These are phyloP conservation scores for Prosopis cineraria DNA, from an alignment of 306 rosid genomes.

Conservation along the genomic window DNA sequence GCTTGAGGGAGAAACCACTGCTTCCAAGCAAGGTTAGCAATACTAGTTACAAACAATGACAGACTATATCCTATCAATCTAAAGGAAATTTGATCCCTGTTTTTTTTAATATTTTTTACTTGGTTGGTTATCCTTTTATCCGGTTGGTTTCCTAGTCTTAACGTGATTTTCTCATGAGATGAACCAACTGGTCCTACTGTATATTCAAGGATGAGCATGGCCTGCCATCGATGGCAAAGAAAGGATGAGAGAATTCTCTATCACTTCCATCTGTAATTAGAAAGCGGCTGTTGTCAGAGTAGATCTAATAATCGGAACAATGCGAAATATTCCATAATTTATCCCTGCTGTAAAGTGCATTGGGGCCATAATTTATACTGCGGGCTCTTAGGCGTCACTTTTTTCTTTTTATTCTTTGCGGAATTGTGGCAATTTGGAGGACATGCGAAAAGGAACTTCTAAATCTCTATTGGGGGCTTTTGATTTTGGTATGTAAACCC, in stretches of 20 bases:
- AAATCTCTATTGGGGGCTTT: background rate
- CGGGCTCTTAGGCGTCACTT: constrained; percentile 1
- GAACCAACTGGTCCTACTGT: constrained; percentile 63
- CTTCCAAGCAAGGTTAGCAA: constrained; percentile 56
- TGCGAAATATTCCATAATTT: constrained; percentile 61
- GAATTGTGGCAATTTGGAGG: background rate
- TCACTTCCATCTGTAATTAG: constrained; percentile 60
- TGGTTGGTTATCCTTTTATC: constrained; percentile 42
- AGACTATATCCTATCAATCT: constrained; percentile 38
- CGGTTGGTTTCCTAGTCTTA: constrained; percentile 53
- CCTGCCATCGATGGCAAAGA: constrained; percentile 42
- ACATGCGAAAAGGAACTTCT: background rate
- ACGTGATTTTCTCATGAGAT: constrained; percentile 36
- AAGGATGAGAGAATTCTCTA: constrained; percentile 51
- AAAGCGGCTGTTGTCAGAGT: constrained; percentile 55
- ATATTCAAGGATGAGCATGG: constrained; percentile 57
- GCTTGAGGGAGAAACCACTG: constrained; percentile 71
- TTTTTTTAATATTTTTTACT: constrained; percentile 26
- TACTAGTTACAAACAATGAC: constrained; percentile 63
- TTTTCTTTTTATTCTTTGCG: background rate
- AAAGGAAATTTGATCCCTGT: constrained; percentile 7
- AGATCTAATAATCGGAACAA: constrained; percentile 58
- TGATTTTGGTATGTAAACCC: background rate
- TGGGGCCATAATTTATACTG: constrained; percentile 24
- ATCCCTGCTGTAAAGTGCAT: constrained; percentile 38